These are phyloP conservation scores for Fistulinella prunicolor DNA, from an alignment of 768 basidiomycete species.

Conservation along the genomic window DNA sequence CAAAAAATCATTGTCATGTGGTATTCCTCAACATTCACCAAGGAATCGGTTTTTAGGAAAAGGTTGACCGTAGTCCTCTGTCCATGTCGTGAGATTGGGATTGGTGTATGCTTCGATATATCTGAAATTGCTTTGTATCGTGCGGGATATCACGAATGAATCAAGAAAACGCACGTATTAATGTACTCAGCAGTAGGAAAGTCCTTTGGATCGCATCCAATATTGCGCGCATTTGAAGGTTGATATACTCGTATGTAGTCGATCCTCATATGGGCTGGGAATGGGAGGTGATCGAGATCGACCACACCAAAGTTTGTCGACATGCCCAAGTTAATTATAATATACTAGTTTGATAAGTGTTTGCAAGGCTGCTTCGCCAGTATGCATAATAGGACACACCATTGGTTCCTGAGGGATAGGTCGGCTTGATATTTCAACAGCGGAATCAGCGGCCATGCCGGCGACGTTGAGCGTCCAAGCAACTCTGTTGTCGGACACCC, in stretches of 20 bases:
- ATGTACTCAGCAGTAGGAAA: constrained; percentile 78
- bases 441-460: constrained; percentile 61
- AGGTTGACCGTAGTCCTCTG: constrained; percentile 40
- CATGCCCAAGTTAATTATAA: constrained; percentile 58
- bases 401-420: constrained; percentile 83
- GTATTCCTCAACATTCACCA: constrained; percentile 37
- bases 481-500: constrained; percentile 66
- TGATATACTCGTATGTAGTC: constrained; percentile 76
- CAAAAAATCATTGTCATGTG: not conserved
- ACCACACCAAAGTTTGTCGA: constrained; percentile 57
- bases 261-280: constrained; percentile 47
- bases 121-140: constrained; percentile 28
- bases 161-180: constrained; percentile 40
- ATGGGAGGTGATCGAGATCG: constrained; percentile 50
- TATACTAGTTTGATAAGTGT: constrained; percentile 36
- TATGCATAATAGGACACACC: constrained; percentile 42
- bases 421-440: constrained; percentile 58
- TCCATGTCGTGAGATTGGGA: constrained; percentile 45
- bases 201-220: constrained; percentile 67
- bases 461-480: constrained; percentile 75
- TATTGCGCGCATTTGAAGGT: constrained; percentile 52
- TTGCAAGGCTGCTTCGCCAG: not conserved
- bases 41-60: constrained; percentile 52
- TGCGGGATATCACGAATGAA: not conserved
- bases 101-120: constrained; percentile 72